phyloP scores from a whole-genome alignment of 768 basidiomycete species.

The Suillus subaureus region DNA sequence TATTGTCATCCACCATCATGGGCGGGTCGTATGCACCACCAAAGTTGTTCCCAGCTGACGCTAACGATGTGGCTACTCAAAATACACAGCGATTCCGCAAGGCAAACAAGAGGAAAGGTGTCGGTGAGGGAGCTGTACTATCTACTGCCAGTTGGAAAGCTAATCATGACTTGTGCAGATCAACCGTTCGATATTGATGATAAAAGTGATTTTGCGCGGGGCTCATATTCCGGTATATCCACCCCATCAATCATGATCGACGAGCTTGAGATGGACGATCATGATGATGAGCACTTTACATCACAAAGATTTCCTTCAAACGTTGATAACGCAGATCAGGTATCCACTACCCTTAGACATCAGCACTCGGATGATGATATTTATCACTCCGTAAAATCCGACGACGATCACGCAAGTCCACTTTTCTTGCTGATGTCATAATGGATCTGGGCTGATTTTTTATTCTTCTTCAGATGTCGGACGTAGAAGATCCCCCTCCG shows the following conservation, averaged over 20 bases:
- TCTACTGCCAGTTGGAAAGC: not conserved
- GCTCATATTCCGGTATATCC: not conserved
- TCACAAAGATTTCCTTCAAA: not conserved
- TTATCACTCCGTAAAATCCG: not conserved
- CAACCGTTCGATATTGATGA: not conserved
- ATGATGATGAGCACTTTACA: not conserved
- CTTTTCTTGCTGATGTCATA: not conserved
- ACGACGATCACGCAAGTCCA: not conserved
- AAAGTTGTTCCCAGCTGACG: not conserved
- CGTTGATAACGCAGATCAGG: not conserved
- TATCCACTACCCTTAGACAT: no score
- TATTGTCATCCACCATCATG: conserved; percentile 1
- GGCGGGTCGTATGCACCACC: not conserved
- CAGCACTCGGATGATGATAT: not conserved
- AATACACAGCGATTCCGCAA: not conserved
- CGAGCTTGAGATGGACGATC: not conserved
- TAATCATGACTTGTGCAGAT: not conserved
- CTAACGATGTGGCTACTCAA: not conserved
- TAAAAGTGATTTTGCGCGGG: no score
- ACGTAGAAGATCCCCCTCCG: conserved; percentile 11
- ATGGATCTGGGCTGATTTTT: not conserved
- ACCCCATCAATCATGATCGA: not conserved
- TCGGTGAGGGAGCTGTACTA: not conserved
- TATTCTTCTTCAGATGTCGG: conserved; percentile 19
- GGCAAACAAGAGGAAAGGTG: not conserved